phyloP scores from a whole-genome alignment of 1,284 basidiomycete species.

The Ustilago crameri region DNA sequence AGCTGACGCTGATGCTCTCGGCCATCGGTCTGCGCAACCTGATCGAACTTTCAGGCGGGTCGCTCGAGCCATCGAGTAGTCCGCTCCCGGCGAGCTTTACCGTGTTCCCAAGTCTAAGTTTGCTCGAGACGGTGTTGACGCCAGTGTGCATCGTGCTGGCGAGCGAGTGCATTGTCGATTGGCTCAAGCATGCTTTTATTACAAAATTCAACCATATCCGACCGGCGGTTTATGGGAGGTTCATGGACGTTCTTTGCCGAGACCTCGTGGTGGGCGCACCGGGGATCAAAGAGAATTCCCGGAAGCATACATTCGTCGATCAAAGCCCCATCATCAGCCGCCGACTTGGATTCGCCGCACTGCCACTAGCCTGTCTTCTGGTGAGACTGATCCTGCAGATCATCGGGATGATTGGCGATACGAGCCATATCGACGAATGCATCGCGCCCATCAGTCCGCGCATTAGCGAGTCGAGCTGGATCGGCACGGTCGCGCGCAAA shows the following conservation, averaged over 20 bases:
- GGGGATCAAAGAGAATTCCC: conserved; percentile 22
- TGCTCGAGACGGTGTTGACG: conserved; percentile 88
- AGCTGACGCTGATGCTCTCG: conserved; percentile 87
- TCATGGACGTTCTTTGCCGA: conserved; percentile 93
- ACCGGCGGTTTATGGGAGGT: conserved; percentile 92
- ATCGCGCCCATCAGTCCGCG: conserved; percentile 36
- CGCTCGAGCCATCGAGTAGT: conserved; percentile 70
- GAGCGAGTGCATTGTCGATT: conserved; percentile 95
- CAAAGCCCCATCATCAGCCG: conserved; percentile 94
- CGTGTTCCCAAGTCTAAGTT: conserved; percentile 68
- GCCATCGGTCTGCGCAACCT: conserved; percentile 94
- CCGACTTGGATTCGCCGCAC: conserved; percentile 89
- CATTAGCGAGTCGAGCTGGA: conserved; percentile 29
- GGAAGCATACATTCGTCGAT: conserved; percentile 86
- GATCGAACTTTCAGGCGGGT: conserved; percentile 84
- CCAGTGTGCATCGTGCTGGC: conserved; percentile 89
- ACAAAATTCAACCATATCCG: conserved; percentile 91
- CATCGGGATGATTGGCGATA: conserved; percentile 73
- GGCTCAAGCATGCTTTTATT: conserved; percentile 99
- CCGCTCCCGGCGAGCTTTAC: conserved; percentile 71
- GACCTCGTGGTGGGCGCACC: conserved; percentile 87
- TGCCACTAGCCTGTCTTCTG: conserved; percentile 91
- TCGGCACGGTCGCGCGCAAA: conserved; percentile 38
- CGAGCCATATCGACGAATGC: conserved; percentile 68
- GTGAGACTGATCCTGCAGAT: conserved; percentile 88